Percentiles rank a stretch among this genome's conserved stretches.
These are phyloP conservation scores for Stagonosporopsis cucurbitacearum DNA, from an alignment of 2,329 filamentous ascomycete genomes.

Conservation along the genomic window DNA sequence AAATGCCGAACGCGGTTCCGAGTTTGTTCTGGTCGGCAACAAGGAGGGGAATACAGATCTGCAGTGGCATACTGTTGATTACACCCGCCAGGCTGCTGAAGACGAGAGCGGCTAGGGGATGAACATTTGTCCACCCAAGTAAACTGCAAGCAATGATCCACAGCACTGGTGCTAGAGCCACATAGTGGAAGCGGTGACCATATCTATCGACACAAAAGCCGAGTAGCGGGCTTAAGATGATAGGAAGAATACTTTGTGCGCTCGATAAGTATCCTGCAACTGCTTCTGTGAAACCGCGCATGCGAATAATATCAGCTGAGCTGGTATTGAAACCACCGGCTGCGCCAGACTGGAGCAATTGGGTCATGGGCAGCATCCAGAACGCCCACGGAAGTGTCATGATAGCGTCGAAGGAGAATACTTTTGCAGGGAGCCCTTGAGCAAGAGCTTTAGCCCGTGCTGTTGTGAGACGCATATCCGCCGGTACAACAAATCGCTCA, in stretches of 20 bases:
- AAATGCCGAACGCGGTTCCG: conserved; percentile 2
- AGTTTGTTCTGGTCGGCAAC: conserved; percentile 7
- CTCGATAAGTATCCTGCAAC: conserved; percentile 3
- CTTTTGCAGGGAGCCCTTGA: neutral
- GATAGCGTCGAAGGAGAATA: neutral
- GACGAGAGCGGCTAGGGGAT: conserved; percentile 1
- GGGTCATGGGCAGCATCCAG: conserved; percentile 4
- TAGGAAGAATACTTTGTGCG: conserved; percentile 1
- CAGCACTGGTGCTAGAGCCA: conserved; percentile 2
- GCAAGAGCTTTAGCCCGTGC: neutral
- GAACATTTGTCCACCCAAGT: neutral
- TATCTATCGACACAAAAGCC: neutral
- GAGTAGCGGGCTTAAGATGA: neutral
- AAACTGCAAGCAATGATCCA: conserved; percentile 4
- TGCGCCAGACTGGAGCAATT: conserved; percentile 1
- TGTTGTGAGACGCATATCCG: neutral
- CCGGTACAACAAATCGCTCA: conserved; percentile 3
- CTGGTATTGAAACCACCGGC: conserved; percentile 6
- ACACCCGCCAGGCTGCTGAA: conserved; percentile 5
- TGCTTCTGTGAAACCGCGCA: conserved; percentile 4
- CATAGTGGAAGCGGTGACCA: conserved; percentile 5
- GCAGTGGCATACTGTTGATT: conserved; percentile 3
- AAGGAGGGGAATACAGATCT: conserved; percentile 2
- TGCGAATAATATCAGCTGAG: conserved; percentile 9
- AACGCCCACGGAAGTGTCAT: neutral